phyloP scores from a whole-genome alignment of 2,329 filamentous ascomycete species.

The Diaporthe destruens region DNA sequence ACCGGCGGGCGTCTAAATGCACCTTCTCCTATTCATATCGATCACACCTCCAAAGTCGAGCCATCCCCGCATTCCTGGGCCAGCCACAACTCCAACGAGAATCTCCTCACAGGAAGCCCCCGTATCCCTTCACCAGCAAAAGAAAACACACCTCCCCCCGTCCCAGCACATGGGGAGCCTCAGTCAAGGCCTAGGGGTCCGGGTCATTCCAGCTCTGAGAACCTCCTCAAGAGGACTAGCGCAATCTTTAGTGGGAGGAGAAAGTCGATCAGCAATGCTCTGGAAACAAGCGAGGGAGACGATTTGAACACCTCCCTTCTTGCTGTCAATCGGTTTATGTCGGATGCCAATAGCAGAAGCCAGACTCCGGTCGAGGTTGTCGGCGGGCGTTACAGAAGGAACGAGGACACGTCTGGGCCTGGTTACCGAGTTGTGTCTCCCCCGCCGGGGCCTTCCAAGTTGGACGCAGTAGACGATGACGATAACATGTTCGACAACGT shows the following conservation, averaged over 20 bases:
- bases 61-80: conserved; percentile 63
- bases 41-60: conserved; percentile 59
- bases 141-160: conserved; percentile 53
- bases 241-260: conserved; percentile 48
- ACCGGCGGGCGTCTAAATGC: conserved; percentile 60
- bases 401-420: conserved; percentile 53
- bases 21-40: conserved; percentile 62
- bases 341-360: conserved; percentile 44
- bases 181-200: conserved; percentile 15
- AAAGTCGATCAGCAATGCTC: conserved; percentile 45
- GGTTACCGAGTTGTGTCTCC: conserved; percentile 49
- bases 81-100: conserved; percentile 65
- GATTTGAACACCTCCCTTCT: conserved; percentile 68
- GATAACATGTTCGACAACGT: conserved; percentile 68
- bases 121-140: conserved; percentile 51
- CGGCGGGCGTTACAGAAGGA: conserved; percentile 52
- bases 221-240: conserved; percentile 48
- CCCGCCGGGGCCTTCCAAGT: conserved; percentile 50
- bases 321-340: conserved; percentile 61
- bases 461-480: conserved; percentile 56
- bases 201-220: conserved; percentile 49
- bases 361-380: conserved; percentile 45
- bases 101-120: conserved; percentile 57
- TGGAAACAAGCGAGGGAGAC: conserved; percentile 51
- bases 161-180: conserved; percentile 53